phyloP scores from a whole-genome alignment of 768 basidiomycete genomes.

The Leccinum rimulosum region DNA sequence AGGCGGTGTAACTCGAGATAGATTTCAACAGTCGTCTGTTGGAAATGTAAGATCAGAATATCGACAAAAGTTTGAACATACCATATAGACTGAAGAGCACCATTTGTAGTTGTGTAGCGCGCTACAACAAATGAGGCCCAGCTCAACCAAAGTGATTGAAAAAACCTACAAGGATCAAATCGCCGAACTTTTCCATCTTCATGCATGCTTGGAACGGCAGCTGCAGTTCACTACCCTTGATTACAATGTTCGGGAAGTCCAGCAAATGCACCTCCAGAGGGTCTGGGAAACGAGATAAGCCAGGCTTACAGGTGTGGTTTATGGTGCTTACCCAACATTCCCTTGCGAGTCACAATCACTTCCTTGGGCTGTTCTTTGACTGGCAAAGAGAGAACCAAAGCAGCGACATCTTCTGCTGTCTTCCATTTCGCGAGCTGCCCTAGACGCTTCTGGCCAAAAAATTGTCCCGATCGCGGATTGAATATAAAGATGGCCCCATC shows the following conservation, averaged over 20 bases:
- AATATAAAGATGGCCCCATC: slow-evolving; percentile 98
- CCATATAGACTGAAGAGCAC: slow-evolving; percentile 96
- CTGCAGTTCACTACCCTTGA: slow-evolving; percentile 98
- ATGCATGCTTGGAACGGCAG: slow-evolving; percentile 99
- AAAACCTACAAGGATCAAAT: slow-evolving; percentile 74
- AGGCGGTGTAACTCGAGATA: slow-evolving; percentile 98
- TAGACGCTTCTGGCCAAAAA: slow-evolving; percentile 99
- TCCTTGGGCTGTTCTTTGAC: slow-evolving; percentile 99
- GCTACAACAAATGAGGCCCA: slow-evolving; percentile 38
- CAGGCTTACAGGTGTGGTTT: not conserved
- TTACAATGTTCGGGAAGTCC: slow-evolving; percentile 99
- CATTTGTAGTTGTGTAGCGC: slow-evolving; percentile 99
- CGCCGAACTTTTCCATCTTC: slow-evolving; percentile 99
- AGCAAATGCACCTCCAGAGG: slow-evolving; percentile 97
- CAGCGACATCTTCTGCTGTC: slow-evolving; percentile 99
- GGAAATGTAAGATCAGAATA: slow-evolving; percentile 7
- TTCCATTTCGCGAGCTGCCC: slow-evolving; percentile 99
- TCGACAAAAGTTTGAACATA: slow-evolving; percentile 26
- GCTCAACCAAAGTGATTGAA: not conserved
- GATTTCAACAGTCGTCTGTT: slow-evolving; percentile 96
- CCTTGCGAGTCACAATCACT: slow-evolving; percentile 99
- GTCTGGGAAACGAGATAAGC: slow-evolving; percentile 42
- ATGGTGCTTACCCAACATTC: slow-evolving; percentile 80
- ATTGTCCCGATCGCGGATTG: slow-evolving; percentile 96
- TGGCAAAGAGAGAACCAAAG: slow-evolving; percentile 94